A percentile compares a stretch with the other conserved stretches of the same genome.
Conservation (phyloP, 2,329 filamentous ascomycete species). For the Zasmidium angulare region DNA sequence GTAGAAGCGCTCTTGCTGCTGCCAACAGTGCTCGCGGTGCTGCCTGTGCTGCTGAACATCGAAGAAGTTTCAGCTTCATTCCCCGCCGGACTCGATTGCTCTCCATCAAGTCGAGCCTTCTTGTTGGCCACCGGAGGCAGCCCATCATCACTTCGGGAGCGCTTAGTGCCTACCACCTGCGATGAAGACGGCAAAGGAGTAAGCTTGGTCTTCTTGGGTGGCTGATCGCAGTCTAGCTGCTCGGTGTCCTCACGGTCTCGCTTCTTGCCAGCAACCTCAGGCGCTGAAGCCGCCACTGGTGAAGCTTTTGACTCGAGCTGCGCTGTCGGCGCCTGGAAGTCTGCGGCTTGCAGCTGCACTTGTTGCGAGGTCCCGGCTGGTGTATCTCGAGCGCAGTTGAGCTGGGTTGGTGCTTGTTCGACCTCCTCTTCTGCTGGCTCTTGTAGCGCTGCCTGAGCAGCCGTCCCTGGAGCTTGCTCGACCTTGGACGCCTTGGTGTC, state of each 20-base stretch:
- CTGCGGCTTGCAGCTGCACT: background rate
- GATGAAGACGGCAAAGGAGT: background rate
- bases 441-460: no score
- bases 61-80: no score
- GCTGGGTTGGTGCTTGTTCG: no score
- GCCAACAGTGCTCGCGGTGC: background rate
- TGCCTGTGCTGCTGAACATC: no score
- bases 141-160: background rate
- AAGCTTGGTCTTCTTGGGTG: background rate
- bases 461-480: no score
- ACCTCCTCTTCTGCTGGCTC: no score
- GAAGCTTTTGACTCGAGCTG: no score
- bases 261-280: background rate
- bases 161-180: background rate
- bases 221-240: background rate
- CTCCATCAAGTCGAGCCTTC: background rate
- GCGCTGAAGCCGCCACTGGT: no score
- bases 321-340: no score
- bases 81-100: background rate
- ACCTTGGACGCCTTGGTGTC: no score
- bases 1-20: no score
- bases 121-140: background rate
- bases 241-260: background rate
- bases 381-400: no score
- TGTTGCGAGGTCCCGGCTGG: background rate